These are phyloP conservation scores for Colletotrichum sp. DNA, from an alignment of 2,329 filamentous ascomycete genomes.

Conservation along the genomic window DNA sequence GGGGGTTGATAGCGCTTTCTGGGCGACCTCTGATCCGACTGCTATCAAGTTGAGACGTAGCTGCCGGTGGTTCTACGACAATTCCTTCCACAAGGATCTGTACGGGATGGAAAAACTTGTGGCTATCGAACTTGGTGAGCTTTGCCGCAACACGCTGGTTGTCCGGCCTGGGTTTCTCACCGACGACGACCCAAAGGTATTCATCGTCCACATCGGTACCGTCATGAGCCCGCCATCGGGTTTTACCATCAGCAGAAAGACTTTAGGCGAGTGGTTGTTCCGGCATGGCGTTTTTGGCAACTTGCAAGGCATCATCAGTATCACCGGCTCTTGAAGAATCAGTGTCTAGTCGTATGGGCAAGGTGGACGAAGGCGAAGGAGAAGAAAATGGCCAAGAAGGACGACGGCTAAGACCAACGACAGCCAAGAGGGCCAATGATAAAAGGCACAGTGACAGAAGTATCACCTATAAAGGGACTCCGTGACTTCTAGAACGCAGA, in stretches of 20 bases:
- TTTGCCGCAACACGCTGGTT: neutral
- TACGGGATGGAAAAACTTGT: neutral
- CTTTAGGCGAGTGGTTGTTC: neutral
- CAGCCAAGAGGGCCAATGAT: neutral
- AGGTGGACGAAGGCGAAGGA: neutral
- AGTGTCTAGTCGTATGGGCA: neutral
- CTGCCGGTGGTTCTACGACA: neutral
- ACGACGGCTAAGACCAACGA: neutral
- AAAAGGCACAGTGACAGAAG: neutral
- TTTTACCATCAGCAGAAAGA: neutral
- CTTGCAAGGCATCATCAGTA: neutral
- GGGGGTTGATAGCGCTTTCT: neutral
- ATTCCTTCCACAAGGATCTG: neutral
- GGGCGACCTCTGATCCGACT: neutral
- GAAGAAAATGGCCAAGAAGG: neutral
- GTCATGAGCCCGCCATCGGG: neutral
- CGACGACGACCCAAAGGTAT: neutral
- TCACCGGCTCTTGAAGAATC: neutral
- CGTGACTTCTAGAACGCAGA: neutral
- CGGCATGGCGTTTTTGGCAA: neutral
- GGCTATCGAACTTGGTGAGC: neutral
- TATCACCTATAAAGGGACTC: neutral
- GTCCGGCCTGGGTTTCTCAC: neutral
- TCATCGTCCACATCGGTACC: neutral
- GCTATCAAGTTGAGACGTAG: neutral